phyloP scores from a whole-genome alignment of 2,329 filamentous ascomycete genomes.

The Talaromyces sp. region DNA sequence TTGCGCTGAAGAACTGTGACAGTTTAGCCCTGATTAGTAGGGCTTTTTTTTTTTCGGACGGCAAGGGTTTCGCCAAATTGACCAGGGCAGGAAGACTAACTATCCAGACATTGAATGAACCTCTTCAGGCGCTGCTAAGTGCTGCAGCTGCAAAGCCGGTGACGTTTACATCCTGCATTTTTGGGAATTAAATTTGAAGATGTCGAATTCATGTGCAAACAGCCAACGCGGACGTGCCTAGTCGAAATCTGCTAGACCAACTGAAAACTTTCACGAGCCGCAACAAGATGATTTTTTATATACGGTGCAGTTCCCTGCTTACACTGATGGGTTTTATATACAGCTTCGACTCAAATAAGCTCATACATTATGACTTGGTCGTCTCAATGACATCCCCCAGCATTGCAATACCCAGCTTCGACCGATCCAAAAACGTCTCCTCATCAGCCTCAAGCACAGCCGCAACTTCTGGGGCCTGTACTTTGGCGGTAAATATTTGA shows the following conservation, averaged over 20 bases:
- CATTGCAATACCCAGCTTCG: slow-evolving; percentile 18
- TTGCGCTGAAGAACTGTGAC: neutral
- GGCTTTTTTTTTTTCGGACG: too few species aligned
- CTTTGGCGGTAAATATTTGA: slow-evolving; percentile 20
- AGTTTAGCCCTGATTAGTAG: too few species aligned
- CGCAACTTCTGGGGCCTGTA: slow-evolving; percentile 20
- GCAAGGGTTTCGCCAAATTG: too few species aligned
- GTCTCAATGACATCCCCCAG: slow-evolving; percentile 10
- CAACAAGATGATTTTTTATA: too few species aligned
- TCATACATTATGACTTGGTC: neutral
- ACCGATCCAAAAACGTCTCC: slow-evolving; percentile 24
- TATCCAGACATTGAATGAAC: too few species aligned
- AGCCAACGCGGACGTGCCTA: too few species aligned
- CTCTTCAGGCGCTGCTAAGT: neutral
- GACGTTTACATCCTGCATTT: neutral
- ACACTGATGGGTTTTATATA: neutral
- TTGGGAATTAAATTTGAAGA: neutral
- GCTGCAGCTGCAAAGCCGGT: neutral
- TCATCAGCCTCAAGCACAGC: slow-evolving; percentile 24
- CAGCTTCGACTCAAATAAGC: neutral
- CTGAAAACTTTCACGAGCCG: too few species aligned
- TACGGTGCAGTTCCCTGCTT: too few species aligned
- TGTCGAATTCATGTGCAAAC: neutral
- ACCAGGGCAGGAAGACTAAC: too few species aligned
- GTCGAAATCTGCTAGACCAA: too few species aligned